Conservation (phyloP, 2,329 filamentous ascomycete genomes). For the Elsinoe australis region DNA sequence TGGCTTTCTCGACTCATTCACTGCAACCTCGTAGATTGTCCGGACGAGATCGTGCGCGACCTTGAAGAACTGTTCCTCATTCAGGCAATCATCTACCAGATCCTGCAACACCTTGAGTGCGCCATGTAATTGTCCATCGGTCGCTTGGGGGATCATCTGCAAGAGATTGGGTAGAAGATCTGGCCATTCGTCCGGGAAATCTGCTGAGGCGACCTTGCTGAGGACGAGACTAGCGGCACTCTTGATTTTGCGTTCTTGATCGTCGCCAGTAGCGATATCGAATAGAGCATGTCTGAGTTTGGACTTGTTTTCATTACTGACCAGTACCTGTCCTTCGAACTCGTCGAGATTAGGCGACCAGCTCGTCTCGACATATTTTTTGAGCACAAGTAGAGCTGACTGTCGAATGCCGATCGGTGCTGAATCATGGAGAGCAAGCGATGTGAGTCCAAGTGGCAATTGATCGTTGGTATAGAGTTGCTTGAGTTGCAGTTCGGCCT, state of each 20-base stretch:
- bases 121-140: slow-evolving; percentile 76
- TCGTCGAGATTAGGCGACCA: slow-evolving; percentile 75
- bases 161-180: slow-evolving; percentile 74
- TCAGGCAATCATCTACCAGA: slow-evolving; percentile 86
- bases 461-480: slow-evolving; percentile 59
- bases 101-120: slow-evolving; percentile 81
- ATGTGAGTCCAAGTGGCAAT: slow-evolving; percentile 71
- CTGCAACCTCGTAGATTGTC: slow-evolving; percentile 72
- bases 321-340: slow-evolving; percentile 57
- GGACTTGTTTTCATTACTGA: slow-evolving; percentile 63
- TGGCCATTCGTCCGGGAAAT: slow-evolving; percentile 96
- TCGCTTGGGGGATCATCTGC: slow-evolving; percentile 65
- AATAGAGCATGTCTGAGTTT: slow-evolving; percentile 67
- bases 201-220: slow-evolving; percentile 85
- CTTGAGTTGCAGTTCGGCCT: slow-evolving; percentile 76
- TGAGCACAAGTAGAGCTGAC: slow-evolving; percentile 69
- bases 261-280: slow-evolving; percentile 66
- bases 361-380: slow-evolving; percentile 73
- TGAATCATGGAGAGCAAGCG: slow-evolving; percentile 69
- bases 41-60: slow-evolving; percentile 81
- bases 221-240: slow-evolving; percentile 80
- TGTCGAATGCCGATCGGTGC: slow-evolving; percentile 72
- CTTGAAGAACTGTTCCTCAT: slow-evolving; percentile 88
- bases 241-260: slow-evolving; percentile 76
- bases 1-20: slow-evolving; percentile 65